Evolutionary conservation across 192 early-diverging fungal genomes (phyloP).

Genomic region (Coemansia javaensis): DNA sequence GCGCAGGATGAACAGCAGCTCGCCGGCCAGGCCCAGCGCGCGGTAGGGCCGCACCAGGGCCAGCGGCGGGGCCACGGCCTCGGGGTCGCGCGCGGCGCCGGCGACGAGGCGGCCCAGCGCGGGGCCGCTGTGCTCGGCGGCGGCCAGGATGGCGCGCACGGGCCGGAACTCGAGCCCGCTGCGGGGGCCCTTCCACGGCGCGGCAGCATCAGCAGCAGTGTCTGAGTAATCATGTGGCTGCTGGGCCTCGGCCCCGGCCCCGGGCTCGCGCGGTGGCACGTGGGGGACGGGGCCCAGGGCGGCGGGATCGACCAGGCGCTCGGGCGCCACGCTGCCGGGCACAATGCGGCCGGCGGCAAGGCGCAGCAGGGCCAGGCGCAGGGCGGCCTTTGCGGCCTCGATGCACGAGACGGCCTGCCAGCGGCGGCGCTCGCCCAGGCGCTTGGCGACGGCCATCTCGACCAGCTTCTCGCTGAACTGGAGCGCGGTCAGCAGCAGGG

Average conservation of each 20-base stretch:
- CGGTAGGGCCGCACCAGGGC: constrained; percentile 62
- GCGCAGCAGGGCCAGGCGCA: constrained; percentile 27
- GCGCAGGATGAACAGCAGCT: constrained; percentile 76
- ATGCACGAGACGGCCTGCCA: constrained; percentile 60
- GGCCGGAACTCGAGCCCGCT: constrained; percentile 49
- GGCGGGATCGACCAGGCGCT: constrained; percentile 47
- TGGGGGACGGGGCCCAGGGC: constrained; percentile 27
- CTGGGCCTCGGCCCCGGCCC: too few relatives aligned
- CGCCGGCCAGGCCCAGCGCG: constrained; percentile 57
- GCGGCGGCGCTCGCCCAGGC: constrained; percentile 55
- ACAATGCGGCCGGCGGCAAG: constrained; percentile 40
- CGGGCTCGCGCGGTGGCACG: too few relatives aligned
- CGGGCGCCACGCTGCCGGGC: constrained; percentile 32
- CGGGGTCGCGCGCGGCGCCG: constrained; percentile 49
- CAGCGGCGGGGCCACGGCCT: constrained; percentile 59
- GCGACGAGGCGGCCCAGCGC: constrained; percentile 18
- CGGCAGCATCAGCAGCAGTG: not conserved
- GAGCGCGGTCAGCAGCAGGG: constrained; percentile 63
- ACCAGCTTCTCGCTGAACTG: constrained; percentile 68
- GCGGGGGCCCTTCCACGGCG: constrained; percentile 51
- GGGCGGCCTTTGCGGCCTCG: constrained; percentile 63
- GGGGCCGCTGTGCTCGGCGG: constrained; percentile 30
- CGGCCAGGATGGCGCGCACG: constrained; percentile 37
- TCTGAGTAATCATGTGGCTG: too few relatives aligned
- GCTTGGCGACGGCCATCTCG: constrained; percentile 74